phyloP scores from a whole-genome alignment of 2,329 filamentous ascomycete species.

The Cladosporium cucumerinum region DNA sequence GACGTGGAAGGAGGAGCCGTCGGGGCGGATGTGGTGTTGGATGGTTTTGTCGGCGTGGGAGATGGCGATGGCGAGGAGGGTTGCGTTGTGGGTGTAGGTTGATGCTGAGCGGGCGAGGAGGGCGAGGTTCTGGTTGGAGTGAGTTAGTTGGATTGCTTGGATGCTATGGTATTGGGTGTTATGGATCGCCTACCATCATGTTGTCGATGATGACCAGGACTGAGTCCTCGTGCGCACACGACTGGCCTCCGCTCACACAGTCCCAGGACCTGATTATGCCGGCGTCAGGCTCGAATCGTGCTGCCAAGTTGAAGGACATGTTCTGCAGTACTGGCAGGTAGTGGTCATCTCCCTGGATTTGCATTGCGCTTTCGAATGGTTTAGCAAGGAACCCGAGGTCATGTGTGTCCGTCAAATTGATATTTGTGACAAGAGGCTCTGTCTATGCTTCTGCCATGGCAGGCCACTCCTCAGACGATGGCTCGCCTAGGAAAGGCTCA shows the following conservation, averaged over 20 bases:
- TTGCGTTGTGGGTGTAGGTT: conserved; percentile 18
- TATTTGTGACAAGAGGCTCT: conserved; percentile 18
- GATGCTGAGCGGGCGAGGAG: conserved; percentile 18
- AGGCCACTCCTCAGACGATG: conserved; percentile 17
- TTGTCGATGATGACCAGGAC: conserved; percentile 23
- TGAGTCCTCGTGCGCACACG: conserved; percentile 19
- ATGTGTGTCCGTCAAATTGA: conserved; percentile 20
- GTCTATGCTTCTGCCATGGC: conserved; percentile 19
- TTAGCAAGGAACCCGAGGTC: conserved; percentile 22
- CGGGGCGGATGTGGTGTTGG: conserved; percentile 18
- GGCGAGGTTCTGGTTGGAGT: conserved; percentile 17
- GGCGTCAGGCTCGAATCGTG: conserved; percentile 18
- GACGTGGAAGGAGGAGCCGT: conserved; percentile 22
- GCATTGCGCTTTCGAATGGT: conserved; percentile 21
- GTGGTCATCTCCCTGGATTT: conserved; percentile 14
- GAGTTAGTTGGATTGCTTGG: neutral
- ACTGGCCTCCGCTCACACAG: conserved; percentile 14
- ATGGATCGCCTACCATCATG: conserved; percentile 15
- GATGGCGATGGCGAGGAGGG: conserved; percentile 17
- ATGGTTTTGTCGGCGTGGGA: conserved; percentile 20
- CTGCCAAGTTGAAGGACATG: conserved; percentile 20
- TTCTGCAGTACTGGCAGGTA: conserved; percentile 17
- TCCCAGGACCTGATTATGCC: conserved; percentile 22
- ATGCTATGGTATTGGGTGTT: neutral
- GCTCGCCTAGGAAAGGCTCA: neutral